Conservation (phyloP, 495 filamentous ascomycete species). For the Podospora sp. region DNA sequence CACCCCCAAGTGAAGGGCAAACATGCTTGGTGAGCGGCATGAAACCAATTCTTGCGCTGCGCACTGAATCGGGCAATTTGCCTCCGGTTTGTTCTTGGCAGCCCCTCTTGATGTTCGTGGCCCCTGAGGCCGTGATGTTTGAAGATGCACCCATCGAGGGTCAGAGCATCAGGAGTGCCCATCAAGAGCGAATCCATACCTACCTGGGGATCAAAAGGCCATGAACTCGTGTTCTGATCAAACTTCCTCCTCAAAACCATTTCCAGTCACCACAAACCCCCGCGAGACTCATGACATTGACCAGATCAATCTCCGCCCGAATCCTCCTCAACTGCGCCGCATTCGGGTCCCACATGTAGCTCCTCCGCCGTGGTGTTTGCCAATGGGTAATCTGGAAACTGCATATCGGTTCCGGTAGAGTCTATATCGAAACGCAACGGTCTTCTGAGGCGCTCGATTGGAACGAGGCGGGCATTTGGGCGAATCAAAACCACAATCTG, state of each 20-base stretch:
- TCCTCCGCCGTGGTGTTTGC: conserved; percentile 15
- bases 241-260: no score
- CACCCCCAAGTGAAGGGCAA: not conserved
- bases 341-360: conserved; percentile 30
- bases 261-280: conserved; percentile 30
- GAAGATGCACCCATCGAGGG: no score
- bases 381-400: conserved; percentile 31
- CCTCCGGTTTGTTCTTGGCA: no score
- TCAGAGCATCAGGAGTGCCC: no score
- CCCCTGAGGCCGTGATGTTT: no score
- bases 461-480: conserved; percentile 21
- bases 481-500: no score
- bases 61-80: no score
- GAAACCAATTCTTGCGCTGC: not conserved
- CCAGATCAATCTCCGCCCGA: conserved; percentile 24
- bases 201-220: no score
- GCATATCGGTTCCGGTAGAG: conserved; percentile 24
- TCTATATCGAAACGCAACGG: conserved; percentile 23
- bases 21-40: not conserved
- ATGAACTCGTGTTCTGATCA: no score
- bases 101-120: no score
- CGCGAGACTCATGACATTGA: conserved; percentile 29
- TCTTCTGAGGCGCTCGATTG: conserved; percentile 19
- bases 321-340: conserved; percentile 25
- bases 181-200: no score